phyloP scores from a whole-genome alignment of 2,329 filamentous ascomycete species.

The Grosmannia serpens region DNA sequence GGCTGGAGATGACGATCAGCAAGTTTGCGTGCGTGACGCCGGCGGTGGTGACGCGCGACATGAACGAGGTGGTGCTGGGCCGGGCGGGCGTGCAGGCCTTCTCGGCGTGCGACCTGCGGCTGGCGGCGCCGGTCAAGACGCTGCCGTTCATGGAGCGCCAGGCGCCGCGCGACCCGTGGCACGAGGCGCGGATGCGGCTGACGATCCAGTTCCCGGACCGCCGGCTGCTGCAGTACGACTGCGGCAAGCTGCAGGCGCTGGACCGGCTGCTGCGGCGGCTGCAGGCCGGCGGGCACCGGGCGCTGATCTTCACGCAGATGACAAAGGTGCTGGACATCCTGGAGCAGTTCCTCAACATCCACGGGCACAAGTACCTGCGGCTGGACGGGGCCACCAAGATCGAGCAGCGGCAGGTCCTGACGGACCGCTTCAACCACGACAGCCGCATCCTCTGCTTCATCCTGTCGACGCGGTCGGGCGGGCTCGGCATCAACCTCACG shows the following conservation, averaged over 20 bases:
- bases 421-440: constrained; percentile 94
- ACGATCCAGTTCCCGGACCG: constrained; percentile 97
- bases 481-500: constrained; percentile 90
- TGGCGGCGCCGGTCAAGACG: constrained; percentile 44
- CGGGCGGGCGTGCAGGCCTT: constrained; percentile 45
- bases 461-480: constrained; percentile 84
- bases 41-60: constrained; percentile 69
- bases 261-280: constrained; percentile 77
- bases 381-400: constrained; percentile 95
- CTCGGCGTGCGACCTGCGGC: constrained; percentile 41
- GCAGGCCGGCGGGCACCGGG: constrained; percentile 82
- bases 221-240: constrained; percentile 92
- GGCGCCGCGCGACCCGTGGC: constrained; percentile 66
- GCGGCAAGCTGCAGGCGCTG: constrained; percentile 86
- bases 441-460: constrained; percentile 90
- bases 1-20: constrained; percentile 63
- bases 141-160: constrained; percentile 46
- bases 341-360: constrained; percentile 95
- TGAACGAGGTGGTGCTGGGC: constrained; percentile 57
- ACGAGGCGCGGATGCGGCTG: constrained; percentile 81
- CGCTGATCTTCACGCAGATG: constrained; percentile 98
- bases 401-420: constrained; percentile 88
- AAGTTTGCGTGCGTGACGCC: constrained; percentile 92
- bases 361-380: constrained; percentile 91
- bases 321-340: constrained; percentile 96